Conservation (phyloP, 2,329 filamentous ascomycete genomes). For the Alternaria arbusti region DNA sequence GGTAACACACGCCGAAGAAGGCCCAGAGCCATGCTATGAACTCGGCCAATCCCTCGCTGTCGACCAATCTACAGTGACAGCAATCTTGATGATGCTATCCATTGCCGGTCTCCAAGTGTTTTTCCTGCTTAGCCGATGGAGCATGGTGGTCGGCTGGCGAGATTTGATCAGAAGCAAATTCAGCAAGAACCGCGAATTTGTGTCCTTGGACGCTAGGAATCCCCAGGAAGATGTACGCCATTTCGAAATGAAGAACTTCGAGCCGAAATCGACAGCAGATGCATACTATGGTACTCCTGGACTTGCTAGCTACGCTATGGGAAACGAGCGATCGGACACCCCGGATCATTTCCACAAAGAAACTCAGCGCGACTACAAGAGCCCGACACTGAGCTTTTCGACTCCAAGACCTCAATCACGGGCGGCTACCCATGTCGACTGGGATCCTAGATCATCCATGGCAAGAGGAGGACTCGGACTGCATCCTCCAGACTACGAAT, state of each 20-base stretch:
- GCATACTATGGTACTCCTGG: slow-evolving; percentile 33
- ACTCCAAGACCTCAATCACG: slow-evolving; percentile 48
- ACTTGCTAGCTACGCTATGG: slow-evolving; percentile 25
- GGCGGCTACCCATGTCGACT: slow-evolving; percentile 36
- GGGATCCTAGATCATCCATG: slow-evolving; percentile 46
- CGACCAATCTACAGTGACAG: slow-evolving; percentile 76
- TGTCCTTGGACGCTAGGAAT: slow-evolving; percentile 77
- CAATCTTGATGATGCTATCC: slow-evolving; percentile 81
- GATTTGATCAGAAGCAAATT: slow-evolving; percentile 64
- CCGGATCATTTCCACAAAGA: slow-evolving; percentile 48
- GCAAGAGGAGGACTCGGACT: slow-evolving; percentile 50
- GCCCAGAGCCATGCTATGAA: slow-evolving; percentile 71
- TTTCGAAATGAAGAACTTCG: slow-evolving; percentile 47
- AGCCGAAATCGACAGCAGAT: slow-evolving; percentile 34
- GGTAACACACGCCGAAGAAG: slow-evolving; percentile 58
- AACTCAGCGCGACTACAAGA: slow-evolving; percentile 47
- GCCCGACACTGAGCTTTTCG: slow-evolving; percentile 51
- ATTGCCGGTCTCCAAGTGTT: slow-evolving; percentile 85
- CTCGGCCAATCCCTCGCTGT: slow-evolving; percentile 69
- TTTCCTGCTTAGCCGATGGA: slow-evolving; percentile 78
- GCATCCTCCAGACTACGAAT: slow-evolving; percentile 43
- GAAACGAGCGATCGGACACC: slow-evolving; percentile 31
- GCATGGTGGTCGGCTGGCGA: slow-evolving; percentile 86
- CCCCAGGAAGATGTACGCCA: slow-evolving; percentile 40
- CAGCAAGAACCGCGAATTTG: slow-evolving; percentile 76